phyloP scores from a whole-genome alignment of 2,329 filamentous ascomycete species.

The Tolypocladium ovalisporum region DNA sequence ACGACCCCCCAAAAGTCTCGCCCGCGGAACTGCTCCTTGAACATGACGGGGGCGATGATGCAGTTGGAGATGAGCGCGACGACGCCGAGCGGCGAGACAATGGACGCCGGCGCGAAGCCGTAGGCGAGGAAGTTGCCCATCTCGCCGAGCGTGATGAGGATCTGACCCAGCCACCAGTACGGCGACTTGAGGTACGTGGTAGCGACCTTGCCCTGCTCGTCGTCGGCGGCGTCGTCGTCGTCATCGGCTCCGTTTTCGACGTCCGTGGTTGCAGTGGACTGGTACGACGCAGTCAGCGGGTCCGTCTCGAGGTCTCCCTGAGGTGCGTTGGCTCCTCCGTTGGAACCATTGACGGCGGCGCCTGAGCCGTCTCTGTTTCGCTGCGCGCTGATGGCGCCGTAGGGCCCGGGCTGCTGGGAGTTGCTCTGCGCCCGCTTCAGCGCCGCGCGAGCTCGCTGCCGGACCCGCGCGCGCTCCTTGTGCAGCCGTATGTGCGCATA shows the following conservation, averaged over 20 bases:
- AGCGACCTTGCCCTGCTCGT: constrained; percentile 25
- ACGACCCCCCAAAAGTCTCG: constrained; percentile 83
- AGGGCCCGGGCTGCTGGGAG: constrained; percentile 13
- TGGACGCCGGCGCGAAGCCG: constrained; percentile 93
- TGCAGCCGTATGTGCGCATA: constrained; percentile 86
- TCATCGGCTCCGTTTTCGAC: constrained; percentile 10
- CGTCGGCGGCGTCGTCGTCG: too few species aligned
- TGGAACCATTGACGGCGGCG: constrained; percentile 14
- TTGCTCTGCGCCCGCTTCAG: constrained; percentile 31
- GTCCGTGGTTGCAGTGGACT: constrained; percentile 22
- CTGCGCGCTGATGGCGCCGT: constrained; percentile 20
- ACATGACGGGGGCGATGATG: constrained; percentile 85
- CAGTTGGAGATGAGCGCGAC: constrained; percentile 95
- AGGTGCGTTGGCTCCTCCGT: constrained; percentile 16
- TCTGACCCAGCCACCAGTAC: constrained; percentile 93
- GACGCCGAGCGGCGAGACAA: constrained; percentile 93
- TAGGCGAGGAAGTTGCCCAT: constrained; percentile 95
- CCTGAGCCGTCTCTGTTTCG: constrained; percentile 12
- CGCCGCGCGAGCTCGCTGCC: constrained; percentile 42
- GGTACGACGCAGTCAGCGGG: constrained; percentile 40
- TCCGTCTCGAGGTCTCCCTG: constrained; percentile 31
- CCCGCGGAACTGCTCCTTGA: constrained; percentile 79
- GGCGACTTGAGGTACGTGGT: constrained; percentile 79
- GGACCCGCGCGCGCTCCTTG: constrained; percentile 51
- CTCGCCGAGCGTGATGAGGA: constrained; percentile 87